Evolutionary conservation across 345 rosid genomes (phyloP), one percentile per base, ranked within the genome.

Genomic region (Rhizophora apiculata): DNA sequence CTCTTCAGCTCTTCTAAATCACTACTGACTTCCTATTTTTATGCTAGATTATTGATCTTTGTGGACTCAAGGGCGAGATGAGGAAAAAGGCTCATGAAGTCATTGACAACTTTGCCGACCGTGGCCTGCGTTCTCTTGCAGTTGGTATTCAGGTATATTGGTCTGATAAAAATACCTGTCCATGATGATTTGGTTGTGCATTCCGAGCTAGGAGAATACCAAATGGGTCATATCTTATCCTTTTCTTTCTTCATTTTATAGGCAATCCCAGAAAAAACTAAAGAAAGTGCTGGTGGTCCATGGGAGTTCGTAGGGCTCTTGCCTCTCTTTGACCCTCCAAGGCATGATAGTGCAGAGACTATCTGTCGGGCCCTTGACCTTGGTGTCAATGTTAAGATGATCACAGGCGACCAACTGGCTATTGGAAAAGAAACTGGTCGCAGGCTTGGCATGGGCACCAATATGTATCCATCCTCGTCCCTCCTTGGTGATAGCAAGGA

Each of bases 301-400:
- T 95, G 97, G 97, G 96, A 88, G 72, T 90, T 95, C 70, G 88
- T 92, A 11, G 99, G 99, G 67, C 92, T 92, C 31, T 60, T 95
- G 79, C 99, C 96, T 63, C 93, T 95, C 60, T 92, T 92, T 29
- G 97, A 95, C 53, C 99, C 97, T 7, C 97, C 96, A 21, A 87
- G 95, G 69, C 96, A 91, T 20, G 97, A 91, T 59, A 89, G 95
- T 73, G 92, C 95, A 0, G 91, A 89, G 80, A 91, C 92, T 5
- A 91, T 91, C 34, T 83, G 88, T 34, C 72, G 91, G 10, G 93
- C 97, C 20, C 90, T 91, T 62, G 93, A 91, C 48, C 85, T 91
- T 27, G 97, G 95, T 64, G 95, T 89, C 73, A 91, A 82, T 52
- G 93, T 91, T 31, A 91, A 87, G 85, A 91, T 91, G 97, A 91